phyloP scores from a whole-genome alignment of 306 rosid species.

The Trifolium repens region DNA sequence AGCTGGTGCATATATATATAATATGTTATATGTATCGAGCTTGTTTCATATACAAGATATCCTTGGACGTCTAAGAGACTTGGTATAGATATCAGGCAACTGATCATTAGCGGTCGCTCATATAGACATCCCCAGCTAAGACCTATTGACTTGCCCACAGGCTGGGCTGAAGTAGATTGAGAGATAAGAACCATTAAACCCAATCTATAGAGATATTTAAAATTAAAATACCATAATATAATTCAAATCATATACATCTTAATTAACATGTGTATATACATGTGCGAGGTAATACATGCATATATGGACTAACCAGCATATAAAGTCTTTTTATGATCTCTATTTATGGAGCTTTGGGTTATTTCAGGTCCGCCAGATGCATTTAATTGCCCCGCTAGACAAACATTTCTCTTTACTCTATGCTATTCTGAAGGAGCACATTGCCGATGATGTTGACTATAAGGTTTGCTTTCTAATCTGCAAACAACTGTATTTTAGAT shows the following conservation, averaged over 20 bases:
- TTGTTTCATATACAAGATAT: too few relatives aligned
- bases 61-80: too few relatives aligned
- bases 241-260: neutral
- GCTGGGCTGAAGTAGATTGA: neutral
- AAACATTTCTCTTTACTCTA: slow-evolving; percentile 75
- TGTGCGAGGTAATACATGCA: neutral
- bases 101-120: too few relatives aligned
- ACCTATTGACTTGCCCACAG: neutral
- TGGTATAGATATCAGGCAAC: too few relatives aligned
- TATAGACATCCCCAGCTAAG: neutral
- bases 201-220: neutral
- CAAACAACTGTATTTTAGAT: slow-evolving; percentile 11
- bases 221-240: neutral
- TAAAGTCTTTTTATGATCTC: slow-evolving; percentile 7
- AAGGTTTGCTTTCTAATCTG: slow-evolving; percentile 63
- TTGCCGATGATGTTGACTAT: slow-evolving; percentile 86
- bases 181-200: neutral
- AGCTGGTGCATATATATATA: neutral
- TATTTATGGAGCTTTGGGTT: slow-evolving; percentile 41
- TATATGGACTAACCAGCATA: slow-evolving; percentile 3
- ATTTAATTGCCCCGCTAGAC: slow-evolving; percentile 81
- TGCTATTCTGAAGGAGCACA: slow-evolving; percentile 78
- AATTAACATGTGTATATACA: neutral
- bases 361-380: slow-evolving; percentile 83
- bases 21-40: neutral